phyloP scores from a whole-genome alignment of 371 early-diverging fungal species.

The Mucor indicus region DNA sequence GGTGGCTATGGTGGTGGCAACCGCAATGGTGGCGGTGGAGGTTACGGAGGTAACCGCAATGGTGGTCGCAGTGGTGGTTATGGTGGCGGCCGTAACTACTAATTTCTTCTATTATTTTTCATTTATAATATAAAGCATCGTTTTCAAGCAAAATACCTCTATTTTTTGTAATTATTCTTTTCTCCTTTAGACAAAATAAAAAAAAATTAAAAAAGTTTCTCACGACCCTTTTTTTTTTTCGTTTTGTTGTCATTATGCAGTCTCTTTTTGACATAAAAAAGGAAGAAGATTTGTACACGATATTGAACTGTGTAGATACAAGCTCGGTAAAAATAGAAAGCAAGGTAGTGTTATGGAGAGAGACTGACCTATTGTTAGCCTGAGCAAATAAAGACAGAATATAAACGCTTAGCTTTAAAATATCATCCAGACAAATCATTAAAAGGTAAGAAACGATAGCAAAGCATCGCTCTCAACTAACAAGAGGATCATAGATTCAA shows the following conservation, averaged over 20 bases:
- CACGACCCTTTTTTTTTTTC: constrained; percentile 9
- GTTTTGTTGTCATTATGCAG: constrained; percentile 11
- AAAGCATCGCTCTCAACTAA: background rate
- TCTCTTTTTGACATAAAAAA: constrained; percentile 16
- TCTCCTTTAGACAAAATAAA: too few species aligned
- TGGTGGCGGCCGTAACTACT: background rate
- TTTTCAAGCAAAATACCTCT: too few species aligned
- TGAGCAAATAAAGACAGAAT: constrained; percentile 29
- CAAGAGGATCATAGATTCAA: background rate
- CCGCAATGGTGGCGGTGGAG: background rate
- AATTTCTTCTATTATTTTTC: too few species aligned
- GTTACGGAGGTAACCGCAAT: background rate
- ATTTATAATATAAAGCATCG: too few species aligned
- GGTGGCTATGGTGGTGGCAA: constrained; percentile 15
- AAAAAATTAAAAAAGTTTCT: constrained; percentile 6
- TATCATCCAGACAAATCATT: constrained; percentile 27
- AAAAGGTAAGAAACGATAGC: background rate
- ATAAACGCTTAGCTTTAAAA: constrained; percentile 18
- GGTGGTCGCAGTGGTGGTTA: background rate
- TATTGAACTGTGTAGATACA: constrained; percentile 19
- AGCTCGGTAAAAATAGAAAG: constrained; percentile 20
- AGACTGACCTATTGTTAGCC: too few species aligned
- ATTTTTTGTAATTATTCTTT: too few species aligned
- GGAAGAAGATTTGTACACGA: constrained; percentile 16
- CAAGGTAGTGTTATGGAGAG: too few species aligned